Base-by-base conservation (phyloP, 805 yeast species). In the Candida montana region DNA sequence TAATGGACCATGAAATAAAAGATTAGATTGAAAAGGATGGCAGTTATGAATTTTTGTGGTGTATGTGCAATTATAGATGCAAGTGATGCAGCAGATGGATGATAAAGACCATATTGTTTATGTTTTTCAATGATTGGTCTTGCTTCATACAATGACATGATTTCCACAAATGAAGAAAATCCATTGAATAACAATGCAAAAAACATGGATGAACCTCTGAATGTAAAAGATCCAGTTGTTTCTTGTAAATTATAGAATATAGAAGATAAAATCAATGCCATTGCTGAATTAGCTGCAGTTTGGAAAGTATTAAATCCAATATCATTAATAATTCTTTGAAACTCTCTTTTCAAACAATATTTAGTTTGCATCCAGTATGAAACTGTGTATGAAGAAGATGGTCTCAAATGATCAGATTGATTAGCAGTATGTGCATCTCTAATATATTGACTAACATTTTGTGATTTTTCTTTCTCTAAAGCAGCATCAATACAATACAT, bases 51-150 rank as follows among this genome's bases (percentile, higher is more conserved):
- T 60, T 83, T 83, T 40, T 77, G 68, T 3, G 91, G 90, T 44
- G 83, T 59, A 38, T 77, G 81, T 3, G 85, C 71, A 4, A 81
- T 45, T 34, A 79, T 67, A 5, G 77, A 66, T 0, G 87, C 81
- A 4, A 84, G 50, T 1, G 87, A 83, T 54, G 83, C 91, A 4
- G 86, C 79, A 13, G 87, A 72, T 3, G 90, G 89, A 44, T 79
- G 78, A 57, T 82, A 85, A 44, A 84, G 71, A 0, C 87, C 79
- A 51, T 81, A 85, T 37, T 73, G 71, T 53, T 80, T 79, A 57
- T 85, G 95, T 54, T 85, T 84, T 51, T 74, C 75, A 20, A 82
- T 71, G 48, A 85, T 77, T 36, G 80, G 74, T 34, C 63, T 61
- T 13, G 81, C 73, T 55, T 77, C 83, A 54, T 65, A 79, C 23